Evolutionary conservation across 225 moss, liverwort and hornwort genomes (phyloP).

Genomic region (Takakia lepidozioides): DNA sequence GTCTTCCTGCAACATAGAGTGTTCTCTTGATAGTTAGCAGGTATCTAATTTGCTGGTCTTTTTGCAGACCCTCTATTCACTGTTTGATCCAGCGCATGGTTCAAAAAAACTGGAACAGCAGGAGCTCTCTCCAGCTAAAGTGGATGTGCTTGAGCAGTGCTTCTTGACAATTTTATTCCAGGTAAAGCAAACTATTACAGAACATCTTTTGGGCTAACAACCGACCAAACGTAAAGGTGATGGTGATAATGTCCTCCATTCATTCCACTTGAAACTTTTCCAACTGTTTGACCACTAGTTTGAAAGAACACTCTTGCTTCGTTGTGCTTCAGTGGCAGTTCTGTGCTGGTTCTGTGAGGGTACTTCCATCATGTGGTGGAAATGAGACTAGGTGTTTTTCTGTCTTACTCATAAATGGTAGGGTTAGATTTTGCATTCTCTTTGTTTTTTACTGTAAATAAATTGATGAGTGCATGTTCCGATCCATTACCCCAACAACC

Average conservation of each 20-base stretch:
- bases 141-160: slow-evolving; percentile 45
- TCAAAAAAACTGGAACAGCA: slow-evolving; percentile 37
- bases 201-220: too few species aligned
- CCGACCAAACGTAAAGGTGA: too few species aligned
- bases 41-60: background rate
- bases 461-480: background rate
- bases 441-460: background rate
- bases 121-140: slow-evolving; percentile 27
- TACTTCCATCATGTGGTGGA: too few species aligned
- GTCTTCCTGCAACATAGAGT: slow-evolving; percentile 1
- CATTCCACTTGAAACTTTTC: too few species aligned
- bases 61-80: slow-evolving; percentile 50
- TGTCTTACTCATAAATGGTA: background rate
- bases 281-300: background rate
- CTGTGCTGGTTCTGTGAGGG: too few species aligned
- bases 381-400: background rate
- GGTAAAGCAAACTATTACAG: slow-evolving; percentile 27
- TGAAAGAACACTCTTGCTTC: too few species aligned
- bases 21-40: background rate
- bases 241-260: too few species aligned
- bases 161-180: slow-evolving; percentile 47
- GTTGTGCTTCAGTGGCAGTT: too few species aligned
- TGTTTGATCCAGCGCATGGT: slow-evolving; percentile 54
- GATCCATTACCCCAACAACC: background rate
- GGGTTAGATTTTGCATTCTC: background rate